Evolutionary conservation across 305 asterid species (phyloP), one percentile per base, ranked within the genome.

Genomic region (Plantago coronopus): DNA sequence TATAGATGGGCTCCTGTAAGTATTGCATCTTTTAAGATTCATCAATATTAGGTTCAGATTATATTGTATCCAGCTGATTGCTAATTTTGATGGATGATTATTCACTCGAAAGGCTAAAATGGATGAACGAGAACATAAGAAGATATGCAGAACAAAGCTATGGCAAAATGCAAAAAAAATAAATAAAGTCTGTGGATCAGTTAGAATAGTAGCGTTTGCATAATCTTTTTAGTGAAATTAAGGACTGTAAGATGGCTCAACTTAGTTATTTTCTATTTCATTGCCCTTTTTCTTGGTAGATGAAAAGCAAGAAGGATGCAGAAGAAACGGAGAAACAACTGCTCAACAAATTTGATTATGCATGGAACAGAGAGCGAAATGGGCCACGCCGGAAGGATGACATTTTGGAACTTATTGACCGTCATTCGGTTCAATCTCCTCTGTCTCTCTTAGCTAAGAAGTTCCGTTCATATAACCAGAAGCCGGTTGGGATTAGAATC

Each of bases 1-100:
- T 89, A 83, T 71, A 82, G 97, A 75, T 93, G 95, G 87, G 90
- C 88, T 74, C 94, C 91, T 57, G 98, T 91, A 76, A 89, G 98
- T 76, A 50, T 13, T 49, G 16, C 29, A 45, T 63, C 16, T 34
- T 7, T 49, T 9, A n/a, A n/a, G 42, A 17, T 42, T 21, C 21
- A 0, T 48, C 16, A 40, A 10, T 57, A 18, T 40, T 21, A 14
- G 7, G 63, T 57, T 69, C 22, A 2, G 15, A 17, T 57, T 59
- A 54, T 14, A 7, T 51, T 49, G 23, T 9, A 11, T 57, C 4
- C 7, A 37, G 51, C 29, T 17, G 21, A 16, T 16, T 4, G 45
- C 37, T 53, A 16, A 53, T 13, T 40, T n/a, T 15, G 8, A 7
- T 53, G 37, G 19, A 4, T 51, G 8, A 50, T 14, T 18, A 2